Conservation (phyloP, 257 asterid species). For the Cruciata laevipes region DNA sequence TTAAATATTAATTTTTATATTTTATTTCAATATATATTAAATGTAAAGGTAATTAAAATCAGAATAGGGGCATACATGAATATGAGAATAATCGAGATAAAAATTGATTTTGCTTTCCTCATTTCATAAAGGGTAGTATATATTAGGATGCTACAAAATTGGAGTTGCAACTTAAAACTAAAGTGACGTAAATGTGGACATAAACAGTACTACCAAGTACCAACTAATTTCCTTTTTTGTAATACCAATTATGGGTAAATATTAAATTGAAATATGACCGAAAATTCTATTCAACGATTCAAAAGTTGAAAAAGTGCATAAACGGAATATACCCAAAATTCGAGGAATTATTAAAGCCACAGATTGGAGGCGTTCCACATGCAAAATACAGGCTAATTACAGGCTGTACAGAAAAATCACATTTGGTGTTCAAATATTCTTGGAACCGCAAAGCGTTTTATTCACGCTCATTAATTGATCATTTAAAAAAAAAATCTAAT, state of each 20-base stretch:
- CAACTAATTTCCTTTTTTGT: neutral
- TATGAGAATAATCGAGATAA: too few relatives aligned
- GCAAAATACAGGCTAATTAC: neutral
- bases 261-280: neutral
- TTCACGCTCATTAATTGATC: neutral
- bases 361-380: neutral
- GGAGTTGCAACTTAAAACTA: constrained; percentile 3
- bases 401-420: neutral
- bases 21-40: too few relatives aligned
- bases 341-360: neutral
- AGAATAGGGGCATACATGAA: too few relatives aligned
- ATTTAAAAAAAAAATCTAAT: too few relatives aligned
- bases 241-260: neutral
- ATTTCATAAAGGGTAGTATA: too few relatives aligned
- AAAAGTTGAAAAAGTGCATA: neutral
- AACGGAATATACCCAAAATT: neutral
- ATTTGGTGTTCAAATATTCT: neutral
- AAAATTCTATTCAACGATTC: neutral
- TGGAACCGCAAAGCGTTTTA: neutral
- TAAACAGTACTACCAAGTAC: too few relatives aligned
- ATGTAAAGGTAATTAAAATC: too few relatives aligned
- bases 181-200: too few relatives aligned
- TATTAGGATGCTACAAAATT: neutral
- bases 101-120: too few relatives aligned
- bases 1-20: too few relatives aligned